Conservation (phyloP, 176 grass and related monocot species). For the Miscanthus lutarioriparius region DNA sequence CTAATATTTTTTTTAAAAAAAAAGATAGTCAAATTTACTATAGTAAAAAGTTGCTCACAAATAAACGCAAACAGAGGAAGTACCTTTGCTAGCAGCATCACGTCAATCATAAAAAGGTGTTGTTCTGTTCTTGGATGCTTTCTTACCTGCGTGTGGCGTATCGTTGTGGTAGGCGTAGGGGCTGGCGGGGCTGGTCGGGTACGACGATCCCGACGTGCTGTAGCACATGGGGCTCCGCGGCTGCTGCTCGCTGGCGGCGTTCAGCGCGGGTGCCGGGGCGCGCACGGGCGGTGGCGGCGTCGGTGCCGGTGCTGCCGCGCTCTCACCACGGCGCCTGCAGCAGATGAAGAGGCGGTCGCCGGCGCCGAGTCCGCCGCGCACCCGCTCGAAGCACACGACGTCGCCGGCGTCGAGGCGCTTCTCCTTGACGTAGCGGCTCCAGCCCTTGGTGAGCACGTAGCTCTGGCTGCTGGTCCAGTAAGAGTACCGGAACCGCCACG, state of each 20-base stretch:
- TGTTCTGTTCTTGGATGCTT: constrained; percentile 24
- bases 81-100: constrained; percentile 12
- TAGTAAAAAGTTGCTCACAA: too few relatives aligned
- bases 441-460: constrained; percentile 88
- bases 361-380: constrained; percentile 32
- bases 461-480: constrained; percentile 86
- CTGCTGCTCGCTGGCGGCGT: constrained; percentile 37
- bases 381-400: constrained; percentile 59
- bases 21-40: too few relatives aligned
- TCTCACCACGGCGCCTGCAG: constrained; percentile 56
- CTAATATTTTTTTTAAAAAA: too few relatives aligned
- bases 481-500: constrained; percentile 77
- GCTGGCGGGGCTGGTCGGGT: constrained; percentile 54
- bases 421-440: constrained; percentile 86
- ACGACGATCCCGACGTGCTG: constrained; percentile 53
- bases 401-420: constrained; percentile 70
- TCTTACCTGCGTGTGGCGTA: constrained; percentile 50
- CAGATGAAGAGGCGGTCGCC: constrained; percentile 64
- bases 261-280: constrained; percentile 12
- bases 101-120: neutral
- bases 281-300: constrained; percentile 15
- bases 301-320: neutral
- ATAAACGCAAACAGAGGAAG: neutral
- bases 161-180: constrained; percentile 48
- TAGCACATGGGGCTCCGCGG: constrained; percentile 67